Evolutionary conservation across 148 eudicot species (phyloP).

Genomic region (Diospyros lotus): DNA sequence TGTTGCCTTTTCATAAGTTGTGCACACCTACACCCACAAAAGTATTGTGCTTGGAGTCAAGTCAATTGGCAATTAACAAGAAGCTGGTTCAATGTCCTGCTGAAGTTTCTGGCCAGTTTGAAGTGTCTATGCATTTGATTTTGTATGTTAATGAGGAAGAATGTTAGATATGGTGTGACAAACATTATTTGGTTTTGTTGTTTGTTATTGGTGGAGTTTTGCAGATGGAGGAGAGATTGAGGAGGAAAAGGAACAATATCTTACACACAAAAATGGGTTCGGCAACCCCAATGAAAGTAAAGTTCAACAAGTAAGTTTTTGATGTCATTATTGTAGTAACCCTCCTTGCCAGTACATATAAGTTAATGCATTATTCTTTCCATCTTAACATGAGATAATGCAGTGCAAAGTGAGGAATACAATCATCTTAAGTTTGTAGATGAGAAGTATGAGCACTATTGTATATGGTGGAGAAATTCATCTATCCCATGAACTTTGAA

Average conservation of each 20-base stretch:
- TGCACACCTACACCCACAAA: background rate
- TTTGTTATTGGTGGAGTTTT: too few relatives aligned
- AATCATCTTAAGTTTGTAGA: background rate
- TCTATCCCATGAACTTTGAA: background rate
- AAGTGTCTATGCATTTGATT: background rate
- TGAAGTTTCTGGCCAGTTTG: background rate
- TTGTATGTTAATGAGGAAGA: background rate
- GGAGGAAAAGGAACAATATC: slow-evolving; percentile 74
- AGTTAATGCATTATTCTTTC: background rate
- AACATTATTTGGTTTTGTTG: background rate
- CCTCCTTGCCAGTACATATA: background rate
- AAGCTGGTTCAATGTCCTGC: background rate
- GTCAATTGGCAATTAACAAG: slow-evolving; percentile 1
- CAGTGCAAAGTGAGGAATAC: background rate
- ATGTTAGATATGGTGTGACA: background rate
- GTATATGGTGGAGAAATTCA: background rate
- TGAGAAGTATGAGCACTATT: background rate
- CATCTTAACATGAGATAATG: background rate
- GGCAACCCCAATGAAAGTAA: slow-evolving; percentile 60
- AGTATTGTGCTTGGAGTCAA: background rate
- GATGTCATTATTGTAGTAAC: background rate
- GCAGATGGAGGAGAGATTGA: slow-evolving; percentile 87
- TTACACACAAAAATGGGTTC: slow-evolving; percentile 90
- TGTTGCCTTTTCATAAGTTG: background rate
- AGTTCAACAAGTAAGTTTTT: slow-evolving; percentile 62